Conservation (phyloP, 305 asterid genomes). For the Striga hermonthica region DNA sequence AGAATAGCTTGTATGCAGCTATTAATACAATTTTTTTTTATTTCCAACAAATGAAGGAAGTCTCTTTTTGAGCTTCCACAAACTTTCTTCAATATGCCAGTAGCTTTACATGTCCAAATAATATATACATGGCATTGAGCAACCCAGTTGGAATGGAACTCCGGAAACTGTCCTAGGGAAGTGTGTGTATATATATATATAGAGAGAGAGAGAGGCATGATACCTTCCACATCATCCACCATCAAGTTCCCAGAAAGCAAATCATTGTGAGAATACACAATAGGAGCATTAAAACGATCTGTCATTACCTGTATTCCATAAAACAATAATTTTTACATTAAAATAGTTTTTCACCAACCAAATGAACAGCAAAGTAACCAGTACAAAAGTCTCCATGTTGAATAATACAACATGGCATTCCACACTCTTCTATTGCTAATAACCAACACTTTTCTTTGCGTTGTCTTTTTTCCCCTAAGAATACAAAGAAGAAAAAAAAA, state of each 20-base stretch:
- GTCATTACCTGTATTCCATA: conserved; percentile 74
- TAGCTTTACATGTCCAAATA: too few species aligned
- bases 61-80: conserved; percentile 17
- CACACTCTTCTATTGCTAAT: too few species aligned
- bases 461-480: too few species aligned
- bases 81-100: conserved; percentile 8
- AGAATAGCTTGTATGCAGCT: conserved; percentile 10
- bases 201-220: too few species aligned
- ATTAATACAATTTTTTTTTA: conserved; percentile 16
- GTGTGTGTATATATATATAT: too few species aligned
- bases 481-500: too few species aligned
- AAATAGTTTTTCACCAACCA: conserved; percentile 6
- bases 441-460: too few species aligned
- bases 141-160: conserved; percentile 11
- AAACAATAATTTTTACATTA: conserved; percentile 24
- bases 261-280: conserved; percentile 81
- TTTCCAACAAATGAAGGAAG: conserved; percentile 23
- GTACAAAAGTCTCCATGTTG: conserved; percentile 22
- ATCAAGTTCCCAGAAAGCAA: conserved; percentile 91
- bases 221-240: conserved; percentile 89
- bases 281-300: conserved; percentile 62
- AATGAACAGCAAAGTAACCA: conserved; percentile 19
- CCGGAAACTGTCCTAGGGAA: too few species aligned
- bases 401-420: too few species aligned
- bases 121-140: conserved; percentile 6